Conservation (phyloP, 257 asterid genomes). For the Salvia hispanica region DNA sequence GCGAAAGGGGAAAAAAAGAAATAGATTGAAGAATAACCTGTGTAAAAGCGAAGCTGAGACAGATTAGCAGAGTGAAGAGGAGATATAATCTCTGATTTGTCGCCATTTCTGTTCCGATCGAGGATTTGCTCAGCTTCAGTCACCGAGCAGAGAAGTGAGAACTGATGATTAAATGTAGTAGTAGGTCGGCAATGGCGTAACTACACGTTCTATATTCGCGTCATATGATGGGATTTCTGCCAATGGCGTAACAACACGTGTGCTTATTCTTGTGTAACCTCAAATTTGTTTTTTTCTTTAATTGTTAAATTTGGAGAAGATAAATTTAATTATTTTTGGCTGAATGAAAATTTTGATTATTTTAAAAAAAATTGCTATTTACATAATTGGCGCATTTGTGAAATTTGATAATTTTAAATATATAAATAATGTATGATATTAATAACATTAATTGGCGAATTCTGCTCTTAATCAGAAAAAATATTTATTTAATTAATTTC, state of each 20-base stretch:
- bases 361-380: too few species aligned
- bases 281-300: background rate
- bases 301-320: background rate
- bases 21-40: constrained; percentile 44
- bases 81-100: constrained; percentile 26
- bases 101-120: constrained; percentile 40
- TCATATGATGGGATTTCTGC: background rate
- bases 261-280: background rate
- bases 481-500: too few species aligned
- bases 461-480: too few species aligned
- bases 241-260: constrained; percentile 33
- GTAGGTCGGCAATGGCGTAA: too few species aligned
- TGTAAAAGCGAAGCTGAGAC: constrained; percentile 40
- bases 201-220: background rate
- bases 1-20: background rate
- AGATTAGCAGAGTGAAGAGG: constrained; percentile 37
- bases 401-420: too few species aligned
- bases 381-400: too few species aligned
- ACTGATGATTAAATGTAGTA: background rate
- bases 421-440: too few species aligned
- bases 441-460: too few species aligned
- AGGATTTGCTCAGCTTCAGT: constrained; percentile 10
- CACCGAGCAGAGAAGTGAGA: background rate
- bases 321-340: too few species aligned
- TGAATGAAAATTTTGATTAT: too few species aligned